A percentile compares a stretch with the other conserved stretches of the same genome.
Conservation (phyloP, 2,329 filamentous ascomycete species). For the Monosporascus sp. region DNA sequence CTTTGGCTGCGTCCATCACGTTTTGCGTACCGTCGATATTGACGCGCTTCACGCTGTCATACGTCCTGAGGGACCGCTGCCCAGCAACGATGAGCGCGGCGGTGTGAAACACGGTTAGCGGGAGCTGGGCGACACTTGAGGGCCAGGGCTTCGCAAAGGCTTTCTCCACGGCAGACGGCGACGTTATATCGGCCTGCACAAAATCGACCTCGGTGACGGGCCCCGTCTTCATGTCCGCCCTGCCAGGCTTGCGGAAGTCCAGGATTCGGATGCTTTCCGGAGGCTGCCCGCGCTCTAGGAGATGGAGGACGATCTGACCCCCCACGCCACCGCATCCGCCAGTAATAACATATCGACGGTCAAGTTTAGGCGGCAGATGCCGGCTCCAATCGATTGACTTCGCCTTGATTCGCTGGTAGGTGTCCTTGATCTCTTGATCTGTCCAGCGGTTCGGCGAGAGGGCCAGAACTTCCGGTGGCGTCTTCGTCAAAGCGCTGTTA, state of each 20-base stretch:
- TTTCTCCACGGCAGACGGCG: constrained; percentile 28
- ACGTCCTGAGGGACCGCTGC: constrained; percentile 36
- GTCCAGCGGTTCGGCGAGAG: constrained; percentile 28
- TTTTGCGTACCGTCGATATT: constrained; percentile 43
- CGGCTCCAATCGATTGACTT: constrained; percentile 23
- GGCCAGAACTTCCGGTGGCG: constrained; percentile 22
- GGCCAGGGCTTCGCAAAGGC: constrained; percentile 42
- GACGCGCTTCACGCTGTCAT: constrained; percentile 34
- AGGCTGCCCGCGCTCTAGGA: constrained; percentile 41
- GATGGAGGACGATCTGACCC: constrained; percentile 42
- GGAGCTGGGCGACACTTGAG: constrained; percentile 29
- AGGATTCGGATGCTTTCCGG: constrained; percentile 42
- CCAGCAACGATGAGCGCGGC: constrained; percentile 41
- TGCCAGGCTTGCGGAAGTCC: constrained; percentile 37
- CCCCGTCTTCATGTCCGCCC: constrained; percentile 33
- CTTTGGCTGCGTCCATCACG: constrained; percentile 36
- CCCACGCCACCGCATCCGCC: constrained; percentile 41
- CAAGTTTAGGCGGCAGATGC: constrained; percentile 27
- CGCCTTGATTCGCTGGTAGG: constrained; percentile 26
- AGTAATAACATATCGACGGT: constrained; percentile 32
- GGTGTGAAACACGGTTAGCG: constrained; percentile 45
- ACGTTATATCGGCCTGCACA: constrained; percentile 39
- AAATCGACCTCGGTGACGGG: constrained; percentile 31
- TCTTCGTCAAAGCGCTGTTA: constrained; percentile 26
- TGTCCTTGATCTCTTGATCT: constrained; percentile 21